These are phyloP conservation scores for Gossypium thurberi DNA, from an alignment of 345 rosid genomes.

Conservation along the genomic window DNA sequence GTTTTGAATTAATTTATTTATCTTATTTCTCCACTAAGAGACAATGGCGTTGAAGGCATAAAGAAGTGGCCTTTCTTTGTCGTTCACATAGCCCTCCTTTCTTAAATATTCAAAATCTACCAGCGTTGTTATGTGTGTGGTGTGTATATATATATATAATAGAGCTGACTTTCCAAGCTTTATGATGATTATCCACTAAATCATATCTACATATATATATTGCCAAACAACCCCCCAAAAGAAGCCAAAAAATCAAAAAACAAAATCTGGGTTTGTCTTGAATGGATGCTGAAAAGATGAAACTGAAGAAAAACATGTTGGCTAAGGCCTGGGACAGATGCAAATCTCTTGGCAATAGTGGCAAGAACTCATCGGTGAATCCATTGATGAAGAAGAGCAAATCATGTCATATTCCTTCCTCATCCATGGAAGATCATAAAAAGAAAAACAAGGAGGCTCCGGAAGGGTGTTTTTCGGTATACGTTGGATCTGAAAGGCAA, in stretches of 20 bases:
- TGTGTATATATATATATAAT: not conserved
- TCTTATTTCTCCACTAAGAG: not conserved
- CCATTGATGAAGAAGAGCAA: conserved; percentile 35
- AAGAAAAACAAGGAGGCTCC: conserved; percentile 30
- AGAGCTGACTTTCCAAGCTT: conserved; percentile 13
- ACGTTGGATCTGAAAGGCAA: conserved; percentile 56
- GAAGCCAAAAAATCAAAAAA: not conserved
- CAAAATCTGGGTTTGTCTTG: not conserved
- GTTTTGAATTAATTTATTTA: not conserved
- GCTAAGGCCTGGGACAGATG: conserved; percentile 56
- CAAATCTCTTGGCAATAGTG: conserved; percentile 30
- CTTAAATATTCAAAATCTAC: conserved; percentile 17
- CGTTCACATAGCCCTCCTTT: not conserved
- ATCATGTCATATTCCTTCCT: conserved; percentile 31
- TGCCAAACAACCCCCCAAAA: not conserved
- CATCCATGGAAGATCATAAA: not conserved
- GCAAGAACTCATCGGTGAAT: conserved; percentile 3
- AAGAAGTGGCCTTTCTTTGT: not conserved
- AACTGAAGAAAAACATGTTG: conserved; percentile 40
- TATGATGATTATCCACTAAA: conserved; percentile 6
- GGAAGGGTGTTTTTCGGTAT: conserved; percentile 63
- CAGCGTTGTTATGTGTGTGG: not conserved
- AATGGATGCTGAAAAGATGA: conserved; percentile 30
- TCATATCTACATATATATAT: not conserved
- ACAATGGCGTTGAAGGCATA: not conserved